Conservation (phyloP, 345 rosid species). For the Odontarrhena argentea region DNA sequence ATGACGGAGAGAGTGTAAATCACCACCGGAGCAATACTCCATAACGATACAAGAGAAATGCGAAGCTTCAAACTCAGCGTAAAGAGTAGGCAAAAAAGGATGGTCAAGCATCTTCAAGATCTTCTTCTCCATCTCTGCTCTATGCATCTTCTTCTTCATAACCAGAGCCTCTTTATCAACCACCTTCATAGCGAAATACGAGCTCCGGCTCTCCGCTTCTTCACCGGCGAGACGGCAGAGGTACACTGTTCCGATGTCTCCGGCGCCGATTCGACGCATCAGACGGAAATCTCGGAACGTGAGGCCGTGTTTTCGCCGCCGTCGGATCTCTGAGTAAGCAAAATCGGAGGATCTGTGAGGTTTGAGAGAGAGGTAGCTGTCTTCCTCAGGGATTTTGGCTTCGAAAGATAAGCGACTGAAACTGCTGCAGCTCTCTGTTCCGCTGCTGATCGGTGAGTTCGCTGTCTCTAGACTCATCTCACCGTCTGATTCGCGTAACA, state of each 20-base stretch:
- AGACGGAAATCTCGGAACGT: constrained; percentile 76
- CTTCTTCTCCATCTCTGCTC: constrained; percentile 84
- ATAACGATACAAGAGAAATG: constrained; percentile 88
- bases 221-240: constrained; percentile 62
- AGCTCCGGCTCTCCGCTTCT: constrained; percentile 24
- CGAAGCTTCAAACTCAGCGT: constrained; percentile 84
- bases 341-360: constrained; percentile 87
- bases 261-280: constrained; percentile 74
- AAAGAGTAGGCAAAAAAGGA: constrained; percentile 87
- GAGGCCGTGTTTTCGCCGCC: constrained; percentile 48
- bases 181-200: constrained; percentile 82
- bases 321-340: constrained; percentile 73
- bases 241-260: constrained; percentile 90
- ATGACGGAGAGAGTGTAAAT: constrained; percentile 79
- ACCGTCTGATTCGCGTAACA: constrained; percentile 46
- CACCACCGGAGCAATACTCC: constrained; percentile 97
- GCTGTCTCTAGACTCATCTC: constrained; percentile 50
- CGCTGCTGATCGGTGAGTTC: constrained; percentile 70
- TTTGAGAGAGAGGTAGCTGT: constrained; percentile 47
- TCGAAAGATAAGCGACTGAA: constrained; percentile 82
- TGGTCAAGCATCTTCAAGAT: constrained; percentile 87
- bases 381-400: constrained; percentile 50
- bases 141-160: constrained; percentile 71
- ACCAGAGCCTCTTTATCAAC: constrained; percentile 74
- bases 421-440: constrained; percentile 69